phyloP scores from a whole-genome alignment of 2,329 filamentous ascomycete genomes.

The Curvularia verruculosa region DNA sequence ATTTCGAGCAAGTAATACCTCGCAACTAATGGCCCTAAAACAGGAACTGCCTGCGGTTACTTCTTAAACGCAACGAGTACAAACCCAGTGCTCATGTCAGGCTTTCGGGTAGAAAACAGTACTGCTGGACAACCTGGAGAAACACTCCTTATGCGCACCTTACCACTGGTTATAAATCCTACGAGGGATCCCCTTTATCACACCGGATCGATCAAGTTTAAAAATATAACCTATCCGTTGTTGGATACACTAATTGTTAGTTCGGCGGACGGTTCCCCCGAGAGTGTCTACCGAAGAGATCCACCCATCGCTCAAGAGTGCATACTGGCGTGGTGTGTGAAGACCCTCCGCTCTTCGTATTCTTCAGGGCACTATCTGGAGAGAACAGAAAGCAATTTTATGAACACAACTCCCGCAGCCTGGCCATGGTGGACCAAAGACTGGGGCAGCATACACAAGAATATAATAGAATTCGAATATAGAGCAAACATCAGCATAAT shows the following conservation, averaged over 20 bases:
- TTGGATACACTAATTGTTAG: constrained; percentile 20
- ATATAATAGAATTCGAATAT: no score
- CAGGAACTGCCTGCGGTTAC: constrained; percentile 39
- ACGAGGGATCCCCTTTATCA: constrained; percentile 15
- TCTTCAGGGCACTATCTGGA: constrained; percentile 20
- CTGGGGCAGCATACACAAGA: no score
- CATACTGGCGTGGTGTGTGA: constrained; percentile 32
- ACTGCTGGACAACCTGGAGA: no score
- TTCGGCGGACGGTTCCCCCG: constrained; percentile 4
- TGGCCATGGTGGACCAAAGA: no score
- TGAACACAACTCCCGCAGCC: no score
- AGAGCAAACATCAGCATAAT: constrained; percentile 18
- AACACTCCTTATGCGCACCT: constrained; percentile 20
- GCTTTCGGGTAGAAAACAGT: constrained; percentile 15
- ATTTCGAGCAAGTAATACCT: no score
- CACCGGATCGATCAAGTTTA: constrained; percentile 26
- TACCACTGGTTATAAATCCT: constrained; percentile 20
- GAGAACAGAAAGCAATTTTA: not conserved
- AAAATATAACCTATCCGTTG: constrained; percentile 19
- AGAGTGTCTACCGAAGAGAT: constrained; percentile 17
- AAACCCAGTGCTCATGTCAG: constrained; percentile 25
- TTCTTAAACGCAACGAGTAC: constrained; percentile 31
- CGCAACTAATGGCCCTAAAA: no score
- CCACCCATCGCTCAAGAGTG: constrained; percentile 29
- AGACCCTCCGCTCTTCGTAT: constrained; percentile 29